Conservation (phyloP, 768 basidiomycete species). For the Heimioporus sp. region DNA sequence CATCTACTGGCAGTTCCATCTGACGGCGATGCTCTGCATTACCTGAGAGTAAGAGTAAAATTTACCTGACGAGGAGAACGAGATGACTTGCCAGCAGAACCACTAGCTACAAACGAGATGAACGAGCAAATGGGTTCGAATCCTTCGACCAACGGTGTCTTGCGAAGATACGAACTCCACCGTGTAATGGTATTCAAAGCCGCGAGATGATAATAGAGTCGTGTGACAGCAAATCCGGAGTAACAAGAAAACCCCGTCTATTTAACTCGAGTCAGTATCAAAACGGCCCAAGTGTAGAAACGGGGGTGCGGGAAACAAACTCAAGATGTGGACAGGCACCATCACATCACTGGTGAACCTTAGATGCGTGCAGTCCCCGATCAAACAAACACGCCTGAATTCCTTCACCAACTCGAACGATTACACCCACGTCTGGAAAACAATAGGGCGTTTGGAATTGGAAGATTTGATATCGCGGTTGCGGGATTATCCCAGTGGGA, state of each 20-base stretch:
- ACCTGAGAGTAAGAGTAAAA: conserved; percentile 6
- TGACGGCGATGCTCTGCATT: conserved; percentile 38
- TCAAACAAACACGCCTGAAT: conserved; percentile 1
- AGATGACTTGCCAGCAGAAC: conserved; percentile 8
- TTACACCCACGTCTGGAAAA: conserved; percentile 5
- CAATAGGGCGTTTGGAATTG: conserved; percentile 9
- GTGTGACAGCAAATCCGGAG: conserved; percentile 3
- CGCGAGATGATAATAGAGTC: not conserved
- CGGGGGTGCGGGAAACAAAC: not conserved
- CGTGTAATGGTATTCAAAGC: not conserved
- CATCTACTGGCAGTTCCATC: conserved; percentile 63
- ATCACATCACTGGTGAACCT: conserved; percentile 11
- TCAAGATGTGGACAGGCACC: conserved; percentile 13
- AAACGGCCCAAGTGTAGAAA: conserved; percentile 9
- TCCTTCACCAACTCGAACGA: conserved; percentile 1
- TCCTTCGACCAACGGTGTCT: not conserved
- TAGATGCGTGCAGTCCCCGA: not conserved
- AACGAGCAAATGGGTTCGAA: not conserved
- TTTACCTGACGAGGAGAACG: not conserved
- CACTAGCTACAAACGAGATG: not conserved
- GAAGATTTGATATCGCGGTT: conserved; percentile 17
- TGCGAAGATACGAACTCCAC: not conserved
- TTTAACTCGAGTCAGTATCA: conserved; percentile 12
- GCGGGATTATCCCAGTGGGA: conserved; percentile 10
- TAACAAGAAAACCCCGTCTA: conserved; percentile 1